These are phyloP conservation scores for Volutella citrinella DNA, from an alignment of 2,329 filamentous ascomycete species.

Conservation along the genomic window DNA sequence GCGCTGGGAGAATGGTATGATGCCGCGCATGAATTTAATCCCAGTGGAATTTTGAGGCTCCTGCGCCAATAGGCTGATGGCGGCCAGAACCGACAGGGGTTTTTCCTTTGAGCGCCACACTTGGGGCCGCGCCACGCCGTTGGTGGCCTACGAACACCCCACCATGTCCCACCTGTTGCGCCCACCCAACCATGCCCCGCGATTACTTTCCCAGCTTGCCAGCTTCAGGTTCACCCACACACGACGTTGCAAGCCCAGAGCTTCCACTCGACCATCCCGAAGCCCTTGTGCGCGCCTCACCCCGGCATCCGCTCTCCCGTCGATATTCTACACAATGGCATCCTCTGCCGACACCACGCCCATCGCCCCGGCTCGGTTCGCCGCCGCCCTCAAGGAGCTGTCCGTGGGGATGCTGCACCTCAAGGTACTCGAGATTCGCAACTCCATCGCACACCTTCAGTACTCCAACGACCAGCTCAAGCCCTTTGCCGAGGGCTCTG, in stretches of 20 bases:
- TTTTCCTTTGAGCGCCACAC: neutral
- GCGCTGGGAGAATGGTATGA: conserved; percentile 16
- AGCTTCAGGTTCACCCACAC: no score
- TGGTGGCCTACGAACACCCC: no score
- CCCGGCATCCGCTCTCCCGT: no score
- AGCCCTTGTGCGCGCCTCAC: no score
- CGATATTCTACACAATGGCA: no score
- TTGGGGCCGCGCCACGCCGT: no score
- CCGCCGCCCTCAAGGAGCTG: conserved; percentile 64
- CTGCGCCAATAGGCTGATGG: neutral
- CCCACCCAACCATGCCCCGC: no score
- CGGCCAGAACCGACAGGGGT: no score
- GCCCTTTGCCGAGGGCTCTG: conserved; percentile 59
- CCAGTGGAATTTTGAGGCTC: conserved; percentile 18
- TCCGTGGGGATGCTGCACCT: conserved; percentile 65
- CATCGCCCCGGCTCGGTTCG: conserved; percentile 62
- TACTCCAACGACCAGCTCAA: conserved; percentile 71
- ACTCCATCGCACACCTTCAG: conserved; percentile 70
- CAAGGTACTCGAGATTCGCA: conserved; percentile 73
- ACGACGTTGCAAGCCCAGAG: no score
- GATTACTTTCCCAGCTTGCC: no score
- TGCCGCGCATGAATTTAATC: conserved; percentile 24
- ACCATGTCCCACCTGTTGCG: no score
- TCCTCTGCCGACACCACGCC: conserved; percentile 59
- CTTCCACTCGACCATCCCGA: no score